phyloP scores from a whole-genome alignment of 1,284 basidiomycete species.

The Boletus hoseneyae region DNA sequence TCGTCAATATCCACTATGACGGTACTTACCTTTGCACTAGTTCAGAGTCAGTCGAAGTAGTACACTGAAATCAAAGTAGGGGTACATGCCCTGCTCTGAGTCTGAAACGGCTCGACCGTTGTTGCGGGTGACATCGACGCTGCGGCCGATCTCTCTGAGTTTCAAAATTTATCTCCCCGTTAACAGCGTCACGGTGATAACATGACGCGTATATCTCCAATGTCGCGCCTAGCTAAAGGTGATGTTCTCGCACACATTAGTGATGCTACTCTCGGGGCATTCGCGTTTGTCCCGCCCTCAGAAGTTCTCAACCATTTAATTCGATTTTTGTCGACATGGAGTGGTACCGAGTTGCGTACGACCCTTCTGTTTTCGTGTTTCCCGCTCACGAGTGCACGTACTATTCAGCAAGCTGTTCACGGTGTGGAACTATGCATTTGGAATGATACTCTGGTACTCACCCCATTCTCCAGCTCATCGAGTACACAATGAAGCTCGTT shows the following conservation, averaged over 20 bases:
- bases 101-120: not conserved
- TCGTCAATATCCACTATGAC: too few species aligned
- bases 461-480: slow-evolving; percentile 49
- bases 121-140: not conserved
- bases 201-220: slow-evolving; percentile 17
- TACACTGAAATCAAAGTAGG: too few species aligned
- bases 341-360: slow-evolving; percentile 72
- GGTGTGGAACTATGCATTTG: slow-evolving; percentile 36
- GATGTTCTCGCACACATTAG: slow-evolving; percentile 44
- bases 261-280: slow-evolving; percentile 61
- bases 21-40: too few species aligned
- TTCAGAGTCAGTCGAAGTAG: too few species aligned
- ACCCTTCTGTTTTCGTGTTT: slow-evolving; percentile 11
- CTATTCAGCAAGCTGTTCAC: slow-evolving; percentile 67
- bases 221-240: slow-evolving; percentile 38
- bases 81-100: not conserved
- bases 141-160: not conserved
- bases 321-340: slow-evolving; percentile 74
- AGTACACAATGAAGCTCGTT: slow-evolving; percentile 67
- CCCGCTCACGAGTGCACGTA: slow-evolving; percentile 16
- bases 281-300: slow-evolving; percentile 54
- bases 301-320: slow-evolving; percentile 66
- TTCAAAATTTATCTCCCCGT: not conserved
- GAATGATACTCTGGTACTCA: not conserved
- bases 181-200: not conserved